Base-by-base conservation (phyloP, 345 rosid species). In the Lepidium aucheri region DNA sequence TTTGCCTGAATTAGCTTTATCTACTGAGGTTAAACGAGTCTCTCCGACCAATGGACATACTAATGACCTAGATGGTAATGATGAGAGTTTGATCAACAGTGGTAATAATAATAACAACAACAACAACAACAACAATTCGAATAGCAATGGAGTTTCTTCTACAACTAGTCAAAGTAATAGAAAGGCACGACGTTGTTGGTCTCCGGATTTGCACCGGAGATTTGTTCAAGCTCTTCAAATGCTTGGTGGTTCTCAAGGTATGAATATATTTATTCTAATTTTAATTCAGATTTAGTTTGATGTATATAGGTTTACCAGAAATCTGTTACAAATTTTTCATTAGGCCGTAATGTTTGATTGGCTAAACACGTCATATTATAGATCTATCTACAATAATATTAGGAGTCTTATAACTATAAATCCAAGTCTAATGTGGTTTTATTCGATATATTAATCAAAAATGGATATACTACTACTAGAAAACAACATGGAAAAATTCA, bases 221-320 rank as follows among this genome's bases (percentile, higher is more conserved):
- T 95, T 95, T 65, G 95, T 95, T 3, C 85, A 80, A 76, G 99
- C 99, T 47, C 91, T 95, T 30, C 99, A 95, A 69, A 84, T 91
- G 96, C 94, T 95, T 8, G 99, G 99, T 26, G 99, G 99, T 32
- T 91, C 99, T 56, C 99, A 95, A 91, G 97, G 99, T 95, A 88
- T 40, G 16, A n/a, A n/a, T 34, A 44, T 7, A 10, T 15, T 11
- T 70, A 65, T 53, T 58, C 12, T 18, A 55, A 2, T 36, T 24
- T 26, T 8, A 47, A 1, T 35, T 16, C 9, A 9, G 35, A 14
- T 38, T 68, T 10, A 9, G 1, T 68, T 45, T 68, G 20, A 15
- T 43, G 5, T 49, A 26, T 49, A 26, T 26, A 46, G 46, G 51
- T 47, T 43, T 44, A 17, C 16, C 16, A 59, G 22, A 9, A 26